phyloP scores from a whole-genome alignment of 257 asterid species.

The Solanum etuberosum region DNA sequence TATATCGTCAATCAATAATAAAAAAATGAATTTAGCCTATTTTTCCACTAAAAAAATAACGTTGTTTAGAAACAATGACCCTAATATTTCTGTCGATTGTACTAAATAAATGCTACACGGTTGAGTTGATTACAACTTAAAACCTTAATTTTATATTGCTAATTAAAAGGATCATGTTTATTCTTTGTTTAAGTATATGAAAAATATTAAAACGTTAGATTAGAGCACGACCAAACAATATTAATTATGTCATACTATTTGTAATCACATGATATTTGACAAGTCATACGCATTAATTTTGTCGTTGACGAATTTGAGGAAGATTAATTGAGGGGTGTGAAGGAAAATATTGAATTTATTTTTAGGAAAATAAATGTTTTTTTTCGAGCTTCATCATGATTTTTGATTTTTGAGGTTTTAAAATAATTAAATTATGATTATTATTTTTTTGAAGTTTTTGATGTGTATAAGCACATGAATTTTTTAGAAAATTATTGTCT shows the following conservation, averaged over 20 bases:
- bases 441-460: not conserved
- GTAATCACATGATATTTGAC: not conserved
- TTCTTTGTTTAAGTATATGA: not conserved
- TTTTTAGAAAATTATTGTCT: not conserved
- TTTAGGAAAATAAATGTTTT: not conserved
- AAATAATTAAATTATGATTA: too few relatives aligned
- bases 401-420: too few relatives aligned
- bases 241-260: not conserved
- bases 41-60: not conserved
- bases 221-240: not conserved
- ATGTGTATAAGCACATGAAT: too few relatives aligned
- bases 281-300: not conserved
- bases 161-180: not conserved
- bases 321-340: not conserved
- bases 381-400: not conserved
- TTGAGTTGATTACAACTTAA: not conserved
- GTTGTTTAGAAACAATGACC: not conserved
- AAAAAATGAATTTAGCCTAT: not conserved
- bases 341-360: not conserved
- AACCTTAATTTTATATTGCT: not conserved
- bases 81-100: not conserved
- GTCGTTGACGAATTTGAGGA: not conserved
- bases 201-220: not conserved
- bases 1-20: not conserved
- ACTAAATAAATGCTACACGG: not conserved